Evolutionary conservation across 805 yeast species (phyloP), one percentile per base, ranked within the genome.

Genomic region (Ogataea minuta): DNA sequence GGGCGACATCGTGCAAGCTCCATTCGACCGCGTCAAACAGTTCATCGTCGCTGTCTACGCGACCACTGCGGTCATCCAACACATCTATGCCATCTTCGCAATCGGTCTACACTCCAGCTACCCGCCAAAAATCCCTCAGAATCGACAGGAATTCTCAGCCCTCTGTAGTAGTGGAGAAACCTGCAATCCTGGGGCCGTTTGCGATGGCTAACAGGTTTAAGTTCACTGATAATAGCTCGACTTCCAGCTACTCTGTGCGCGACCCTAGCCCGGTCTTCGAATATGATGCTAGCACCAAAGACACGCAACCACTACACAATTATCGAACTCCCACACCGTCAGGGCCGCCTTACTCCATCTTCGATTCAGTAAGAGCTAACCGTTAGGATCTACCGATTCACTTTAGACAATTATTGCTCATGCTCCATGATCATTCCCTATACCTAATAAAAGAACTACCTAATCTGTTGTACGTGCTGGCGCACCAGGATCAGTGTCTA

Each of bases 331-430:
- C 42, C 4, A 35, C 41, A 13, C 43, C 44, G n/a, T 36, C 33
- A 19, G 39, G 37, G n/a, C 35, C 34, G 14, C 37, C 47, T 9
- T 44, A 29, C 32, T 46, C 50, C 16, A 46, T 46, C 6, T 46
- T 46, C 36, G 50, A 46, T 23, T 33, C 45, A 17, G 26, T 40
- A 20, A 29, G 31, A 26, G 31, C 34, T 13, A 36, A 30, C 9
- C 34, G 25, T 12, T 37, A 27, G 28, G 17, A 12, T 20, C 21
- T 28, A 23, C 29, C 33, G 23, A 35, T 32, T 11, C 11, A 30
- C 8, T 6, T 19, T 19, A 19, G 8, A 19, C 8, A 6, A 8
- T 19, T 19, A 19, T 19, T 19, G 21, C 21, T 19, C 21, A 19
- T 6, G 21, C 21, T 19, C 21, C 21, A 19, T 19, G 20, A 31